Evolutionary conservation across 345 rosid species (phyloP), one percentile per base, ranked within the genome.

Genomic region (Brassica nigra): DNA sequence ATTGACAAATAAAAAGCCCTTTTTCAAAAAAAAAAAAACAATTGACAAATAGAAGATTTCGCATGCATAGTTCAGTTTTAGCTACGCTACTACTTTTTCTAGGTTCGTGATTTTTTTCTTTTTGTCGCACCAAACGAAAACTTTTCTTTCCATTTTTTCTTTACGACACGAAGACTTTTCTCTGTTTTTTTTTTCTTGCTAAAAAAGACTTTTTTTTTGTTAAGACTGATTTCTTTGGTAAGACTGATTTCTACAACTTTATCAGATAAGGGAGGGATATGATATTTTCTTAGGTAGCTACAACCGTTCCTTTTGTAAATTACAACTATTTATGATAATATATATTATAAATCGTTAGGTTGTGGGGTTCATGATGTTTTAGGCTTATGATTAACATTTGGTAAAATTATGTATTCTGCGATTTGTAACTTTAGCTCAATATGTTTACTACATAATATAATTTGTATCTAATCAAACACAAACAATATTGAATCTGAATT

Each of bases 81-180:
- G 23, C 79, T 29, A 42, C 2, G 79, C 33, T 36, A 42, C 59
- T 15, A 27, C 31, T 23, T 67, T 9, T 6, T 30, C 62, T 18
- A 14, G 30, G 34, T 44, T 76, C 42, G 34, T 68, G 61, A 1
- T 23, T 30, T 30, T 67, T 30, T 68, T 23, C 27, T 23, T 59
- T 67, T 68, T 33, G 62, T 77, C 49, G 49, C 64, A 62, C 57
- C 39, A 16, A 23, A 52, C 68, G 9, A 31, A 31, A 5, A 64
- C 39, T 30, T 62, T 30, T 31, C 23, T 62, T 63, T 63, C 23
- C 31, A 12, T 62, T 9, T 31, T 27, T 28, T 6, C 4, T 31
- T 31, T 63, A 31, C 67, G 23, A 31, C 20, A 33, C 15, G 10
- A 71, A 23, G 71, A 34, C 61, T 65, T 71, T 67, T 37, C 23